A percentile compares a stretch with the other conserved stretches of the same genome.
These are phyloP conservation scores for Neckera pumila DNA, from an alignment of 225 moss, liverwort and hornwort species.

Conservation along the genomic window DNA sequence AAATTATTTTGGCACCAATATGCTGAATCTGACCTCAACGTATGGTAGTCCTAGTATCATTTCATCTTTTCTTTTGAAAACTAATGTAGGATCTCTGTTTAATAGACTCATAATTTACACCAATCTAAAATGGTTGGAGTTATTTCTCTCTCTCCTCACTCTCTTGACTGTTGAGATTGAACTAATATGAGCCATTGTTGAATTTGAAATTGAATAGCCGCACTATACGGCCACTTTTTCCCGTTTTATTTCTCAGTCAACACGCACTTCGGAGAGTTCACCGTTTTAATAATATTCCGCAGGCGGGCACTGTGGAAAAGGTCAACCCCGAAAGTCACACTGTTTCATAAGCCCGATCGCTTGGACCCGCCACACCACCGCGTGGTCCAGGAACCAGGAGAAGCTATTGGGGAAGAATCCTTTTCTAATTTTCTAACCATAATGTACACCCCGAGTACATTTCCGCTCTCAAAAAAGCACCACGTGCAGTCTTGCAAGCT, in stretches of 20 bases:
- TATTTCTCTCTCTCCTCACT: background rate
- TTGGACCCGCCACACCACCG: background rate
- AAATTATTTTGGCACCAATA: too few relatives aligned
- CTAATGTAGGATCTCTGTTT: fast-evolving
- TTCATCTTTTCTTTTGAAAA: background rate
- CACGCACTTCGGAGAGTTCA: background rate
- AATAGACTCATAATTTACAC: background rate
- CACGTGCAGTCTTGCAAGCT: background rate
- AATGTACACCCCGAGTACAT: background rate
- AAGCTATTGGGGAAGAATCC: background rate
- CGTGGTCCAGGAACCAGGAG: background rate
- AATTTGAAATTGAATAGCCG: background rate
- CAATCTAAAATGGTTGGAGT: background rate
- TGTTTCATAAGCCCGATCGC: background rate
- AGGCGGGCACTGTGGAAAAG: background rate
- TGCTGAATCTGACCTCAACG: too few relatives aligned
- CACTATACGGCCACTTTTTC: background rate
- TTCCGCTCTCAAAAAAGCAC: too few relatives aligned
- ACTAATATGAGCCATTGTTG: background rate
- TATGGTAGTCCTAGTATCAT: background rate
- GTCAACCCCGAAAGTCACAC: background rate
- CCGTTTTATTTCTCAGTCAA: background rate
- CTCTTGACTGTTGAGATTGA: background rate
- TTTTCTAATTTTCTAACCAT: background rate
- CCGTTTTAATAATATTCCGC: background rate